Base-by-base conservation (phyloP, 345 rosid genomes). In the Aegle marmelos region DNA sequence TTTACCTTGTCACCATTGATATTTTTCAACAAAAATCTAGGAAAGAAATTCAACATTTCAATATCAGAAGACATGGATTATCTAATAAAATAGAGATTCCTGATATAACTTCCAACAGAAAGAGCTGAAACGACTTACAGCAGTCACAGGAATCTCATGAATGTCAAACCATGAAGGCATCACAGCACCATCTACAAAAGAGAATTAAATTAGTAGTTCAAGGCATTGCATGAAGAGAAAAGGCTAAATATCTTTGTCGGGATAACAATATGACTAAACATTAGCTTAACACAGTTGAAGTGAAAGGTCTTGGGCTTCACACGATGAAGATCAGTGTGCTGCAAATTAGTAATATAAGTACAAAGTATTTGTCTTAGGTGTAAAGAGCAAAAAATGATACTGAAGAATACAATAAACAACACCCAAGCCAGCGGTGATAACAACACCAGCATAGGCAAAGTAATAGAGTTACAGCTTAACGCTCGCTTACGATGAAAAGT, bases 131-230 rank as follows among this genome's bases (percentile, higher is more conserved):
- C 54, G 24, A 79, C 87, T 89, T 87, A 94, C 98, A 70, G 91
- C 93, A 8, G 89, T 89, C 62, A 94, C 82, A 33, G 98, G 98
- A 75, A 94, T 90, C 92, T 94, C 95, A 57, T 81, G 93, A 75
- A 94, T 87, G 79, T 95, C 95, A 80, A 95, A 95, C 98, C 98
- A 95, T 45, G 98, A 93, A 69, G 98, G 97, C 97, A 95, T 95
- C 78, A 90, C 89, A 79, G 86, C 78, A 83, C 95, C 97, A 87
- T 90, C 98, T 95, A 78, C 79, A 83, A 84, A 16, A 28, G 78
- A 82, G 64, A 75, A 79, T 31, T 74, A 85, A 54, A 73, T 60
- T 68, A 74, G 53, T 37, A 61, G 14, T 45, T 28, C 19, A 33
- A 63, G 65, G 60, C 48, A 33, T 45, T 11, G 70, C 74, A 28